phyloP scores from a whole-genome alignment of 768 basidiomycete genomes.

The Boletales sp. region DNA sequence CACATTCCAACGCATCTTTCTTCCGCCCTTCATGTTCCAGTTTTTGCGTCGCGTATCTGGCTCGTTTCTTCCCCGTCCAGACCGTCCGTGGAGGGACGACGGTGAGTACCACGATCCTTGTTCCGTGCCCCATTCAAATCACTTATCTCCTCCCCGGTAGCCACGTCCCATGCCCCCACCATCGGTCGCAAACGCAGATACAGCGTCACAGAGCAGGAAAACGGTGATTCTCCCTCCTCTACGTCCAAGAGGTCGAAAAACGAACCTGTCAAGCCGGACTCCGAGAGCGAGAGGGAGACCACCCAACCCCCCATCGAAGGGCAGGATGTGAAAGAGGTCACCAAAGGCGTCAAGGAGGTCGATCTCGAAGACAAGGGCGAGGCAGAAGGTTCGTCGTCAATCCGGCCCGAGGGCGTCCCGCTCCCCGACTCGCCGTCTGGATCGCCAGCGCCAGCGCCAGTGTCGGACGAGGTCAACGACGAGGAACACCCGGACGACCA shows the following conservation, averaged over 20 bases:
- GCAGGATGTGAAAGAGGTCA: conserved; percentile 67
- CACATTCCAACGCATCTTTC: too few species aligned
- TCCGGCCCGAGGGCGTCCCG: conserved; percentile 32
- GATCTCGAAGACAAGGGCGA: conserved; percentile 46
- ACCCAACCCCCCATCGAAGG: conserved; percentile 26
- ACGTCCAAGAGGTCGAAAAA: conserved; percentile 33
- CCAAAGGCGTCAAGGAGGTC: conserved; percentile 65
- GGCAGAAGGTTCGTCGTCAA: conserved; percentile 10
- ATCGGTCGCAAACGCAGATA: conserved; percentile 64
- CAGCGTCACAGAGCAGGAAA: conserved; percentile 43
- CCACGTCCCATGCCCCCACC: conserved; percentile 71
- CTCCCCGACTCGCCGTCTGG: conserved; percentile 37
- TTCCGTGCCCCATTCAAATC: background rate
- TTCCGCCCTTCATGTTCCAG: conserved; percentile 47
- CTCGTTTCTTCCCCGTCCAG: conserved; percentile 65
- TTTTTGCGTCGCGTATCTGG: conserved; percentile 69
- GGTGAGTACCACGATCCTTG: conserved; percentile 42
- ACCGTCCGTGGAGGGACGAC: conserved; percentile 76
- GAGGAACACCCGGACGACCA: conserved; percentile 12
- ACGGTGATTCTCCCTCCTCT: conserved; percentile 29
- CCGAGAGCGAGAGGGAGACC: conserved; percentile 17
- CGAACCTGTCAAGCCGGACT: conserved; percentile 24
- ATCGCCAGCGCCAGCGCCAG: conserved; percentile 15
- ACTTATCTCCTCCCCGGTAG: conserved; percentile 32
- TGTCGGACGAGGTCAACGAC: conserved; percentile 7